Base-by-base conservation (phyloP, 1,284 basidiomycete species). In the Coniophora puteana region DNA sequence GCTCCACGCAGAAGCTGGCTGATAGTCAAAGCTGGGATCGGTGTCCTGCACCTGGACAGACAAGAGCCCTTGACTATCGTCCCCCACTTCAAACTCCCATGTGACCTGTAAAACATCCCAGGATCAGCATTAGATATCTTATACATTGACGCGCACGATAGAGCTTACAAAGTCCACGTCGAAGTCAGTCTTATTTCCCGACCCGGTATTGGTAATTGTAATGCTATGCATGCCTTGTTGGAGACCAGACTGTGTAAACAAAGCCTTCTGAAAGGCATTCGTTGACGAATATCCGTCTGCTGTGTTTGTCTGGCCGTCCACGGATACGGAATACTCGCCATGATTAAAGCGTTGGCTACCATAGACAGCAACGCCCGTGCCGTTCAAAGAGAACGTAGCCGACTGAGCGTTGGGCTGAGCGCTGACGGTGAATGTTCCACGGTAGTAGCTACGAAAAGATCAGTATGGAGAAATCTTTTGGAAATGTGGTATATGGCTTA, bases 301-400 rank as follows among this genome's bases (percentile, higher is more conserved):
- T n/a, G n/a, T n/a, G n/a, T n/a, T n/a, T n/a, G n/a, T n/a, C n/a
- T n/a, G n/a, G 21, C 48, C 50, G 26, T 55, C 53, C 12, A 58
- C n/a, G 4, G 40, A 37, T 2, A 58, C 44, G 8, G 40, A 47
- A 26, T 51, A 57, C 7, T 48, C 32, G 7, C 54, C 56, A 30
- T 52, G 48, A 28, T 35, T 32, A 21, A 23, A 23, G n/a, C 49
- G 40, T 26, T 43, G 44, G 12, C 44, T 46, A 20, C 56, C 56
- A 40, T 41, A 52, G 4, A 58, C 35, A 20, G 37, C 44, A n/a
- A 56, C 35, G 8, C 46, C 43, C 8, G 51, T 56, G 8, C 60
- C 60, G 22, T 47, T 57, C 43, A 62, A 61, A 5, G 43, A 40
- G 35, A 61, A 55, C 2, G 52, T 47, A 13, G 52, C 50, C 8